phyloP scores from a whole-genome alignment of 108 stramenopile genomes.

The Nitzschia palea region DNA sequence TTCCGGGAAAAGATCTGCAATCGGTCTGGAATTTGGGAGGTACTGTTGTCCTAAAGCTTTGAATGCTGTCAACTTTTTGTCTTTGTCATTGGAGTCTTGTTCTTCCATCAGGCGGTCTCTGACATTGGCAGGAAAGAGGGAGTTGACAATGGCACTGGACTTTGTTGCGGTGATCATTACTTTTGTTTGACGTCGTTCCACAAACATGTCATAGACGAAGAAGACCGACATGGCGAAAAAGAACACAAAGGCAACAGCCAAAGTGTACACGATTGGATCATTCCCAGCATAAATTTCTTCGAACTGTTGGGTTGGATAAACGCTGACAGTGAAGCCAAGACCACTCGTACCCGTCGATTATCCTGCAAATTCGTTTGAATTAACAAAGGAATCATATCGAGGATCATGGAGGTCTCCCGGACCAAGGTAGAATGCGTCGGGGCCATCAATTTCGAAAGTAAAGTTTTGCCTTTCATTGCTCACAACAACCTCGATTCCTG shows the following conservation, averaged over 20 bases:
- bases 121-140: conserved; percentile 18
- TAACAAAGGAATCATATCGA: neutral
- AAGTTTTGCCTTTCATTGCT: conserved; percentile 37
- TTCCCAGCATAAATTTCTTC: neutral
- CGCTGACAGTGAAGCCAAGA: neutral
- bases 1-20: conserved; percentile 16
- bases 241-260: conserved; percentile 5
- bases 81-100: neutral
- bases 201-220: conserved; percentile 10
- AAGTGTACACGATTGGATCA: neutral
- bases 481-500: conserved; percentile 49
- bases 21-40: neutral
- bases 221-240: conserved; percentile 5
- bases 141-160: conserved; percentile 12
- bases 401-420: conserved; percentile 50
- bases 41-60: neutral
- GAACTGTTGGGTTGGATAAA: conserved; percentile 11
- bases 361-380: neutral
- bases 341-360: neutral
- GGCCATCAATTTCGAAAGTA: conserved; percentile 35
- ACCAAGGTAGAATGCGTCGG: conserved; percentile 33
- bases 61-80: neutral
- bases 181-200: conserved; percentile 2
- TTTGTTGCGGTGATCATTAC: neutral
- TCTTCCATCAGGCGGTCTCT: conserved; percentile 10